Percentiles rank a stretch among this genome's conserved stretches.
Evolutionary conservation across 1,284 basidiomycete species (phyloP).

Genomic region (Erythrobasidium hasegawianum): DNA sequence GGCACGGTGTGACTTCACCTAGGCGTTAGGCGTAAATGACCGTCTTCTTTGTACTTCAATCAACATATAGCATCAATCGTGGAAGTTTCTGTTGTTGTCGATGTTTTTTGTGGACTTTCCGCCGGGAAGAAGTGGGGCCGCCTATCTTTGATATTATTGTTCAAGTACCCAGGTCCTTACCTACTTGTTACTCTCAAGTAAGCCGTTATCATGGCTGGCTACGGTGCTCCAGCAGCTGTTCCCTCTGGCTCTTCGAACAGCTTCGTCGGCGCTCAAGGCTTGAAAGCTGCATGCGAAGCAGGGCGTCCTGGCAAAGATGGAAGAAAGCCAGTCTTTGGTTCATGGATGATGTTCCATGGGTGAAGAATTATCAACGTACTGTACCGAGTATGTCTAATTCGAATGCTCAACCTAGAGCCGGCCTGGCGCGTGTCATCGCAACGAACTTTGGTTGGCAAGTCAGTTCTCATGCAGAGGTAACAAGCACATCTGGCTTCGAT

Average conservation of each 20-base stretch:
- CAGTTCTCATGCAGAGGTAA: neutral
- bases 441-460: constrained; percentile 23
- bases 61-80: too few species aligned
- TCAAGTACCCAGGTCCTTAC: too few species aligned
- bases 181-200: too few species aligned
- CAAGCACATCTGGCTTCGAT: too few species aligned
- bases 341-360: constrained; percentile 33
- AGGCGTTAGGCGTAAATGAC: too few species aligned
- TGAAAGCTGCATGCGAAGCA: constrained; percentile 25
- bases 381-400: too few species aligned
- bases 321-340: constrained; percentile 31
- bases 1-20: neutral
- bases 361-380: constrained; percentile 2
- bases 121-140: too few species aligned
- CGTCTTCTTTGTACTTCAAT: too few species aligned
- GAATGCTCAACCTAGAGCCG: constrained; percentile 8
- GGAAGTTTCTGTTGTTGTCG: too few species aligned
- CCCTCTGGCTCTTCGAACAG: neutral
- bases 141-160: too few species aligned
- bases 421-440: constrained; percentile 23
- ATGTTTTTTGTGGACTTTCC: too few species aligned
- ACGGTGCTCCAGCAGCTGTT: constrained; percentile 6
- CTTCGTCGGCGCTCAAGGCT: constrained; percentile 11
- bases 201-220: constrained; percentile 18
- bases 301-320: neutral